A percentile compares a stretch with the other conserved stretches of the same genome.
Evolutionary conservation across 352 stramenopile species (phyloP).

Genomic region (Sclerospora graminicola): DNA sequence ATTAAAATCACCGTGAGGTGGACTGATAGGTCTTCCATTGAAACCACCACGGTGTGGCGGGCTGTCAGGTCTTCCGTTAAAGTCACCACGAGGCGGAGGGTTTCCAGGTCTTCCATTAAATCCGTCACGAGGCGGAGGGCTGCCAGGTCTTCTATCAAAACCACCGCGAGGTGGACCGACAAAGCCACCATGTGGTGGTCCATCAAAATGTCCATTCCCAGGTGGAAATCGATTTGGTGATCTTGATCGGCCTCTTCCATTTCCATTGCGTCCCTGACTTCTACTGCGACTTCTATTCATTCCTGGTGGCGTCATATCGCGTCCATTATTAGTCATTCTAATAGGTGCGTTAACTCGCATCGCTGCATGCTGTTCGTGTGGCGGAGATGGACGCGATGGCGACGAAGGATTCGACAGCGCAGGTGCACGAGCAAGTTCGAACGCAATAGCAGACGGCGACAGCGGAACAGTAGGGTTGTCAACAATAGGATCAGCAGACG

Average conservation of each 20-base stretch:
- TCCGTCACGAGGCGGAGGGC: too few relatives aligned
- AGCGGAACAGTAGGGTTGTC: constrained; percentile 5
- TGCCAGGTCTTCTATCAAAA: constrained; percentile 3
- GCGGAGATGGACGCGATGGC: constrained; percentile 4
- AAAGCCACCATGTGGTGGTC: constrained; percentile 4
- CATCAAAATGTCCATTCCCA: constrained; percentile 22
- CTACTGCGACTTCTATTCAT: constrained; percentile 24
- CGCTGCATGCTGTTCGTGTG: constrained; percentile 22
- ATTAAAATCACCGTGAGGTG: background rate
- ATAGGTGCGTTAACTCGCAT: constrained; percentile 9
- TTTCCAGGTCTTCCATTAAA: too few relatives aligned
- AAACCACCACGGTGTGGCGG: constrained; percentile 6
- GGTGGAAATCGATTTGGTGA: constrained; percentile 10
- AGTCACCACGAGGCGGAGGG: constrained; percentile 1
- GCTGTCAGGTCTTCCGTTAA: constrained; percentile 4
- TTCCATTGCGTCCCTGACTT: constrained; percentile 26
- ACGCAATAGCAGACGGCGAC: constrained; percentile 17
- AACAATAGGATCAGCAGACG: constrained; percentile 6
- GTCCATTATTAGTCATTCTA: constrained; percentile 23
- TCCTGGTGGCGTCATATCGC: constrained; percentile 18
- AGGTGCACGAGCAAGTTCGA: constrained; percentile 17
- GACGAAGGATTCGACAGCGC: constrained; percentile 13
- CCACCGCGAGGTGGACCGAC: background rate
- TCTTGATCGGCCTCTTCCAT: constrained; percentile 9
- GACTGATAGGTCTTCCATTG: constrained; percentile 3